These are phyloP conservation scores for Boletus rex-veris DNA, from an alignment of 768 basidiomycete species.

Conservation along the genomic window DNA sequence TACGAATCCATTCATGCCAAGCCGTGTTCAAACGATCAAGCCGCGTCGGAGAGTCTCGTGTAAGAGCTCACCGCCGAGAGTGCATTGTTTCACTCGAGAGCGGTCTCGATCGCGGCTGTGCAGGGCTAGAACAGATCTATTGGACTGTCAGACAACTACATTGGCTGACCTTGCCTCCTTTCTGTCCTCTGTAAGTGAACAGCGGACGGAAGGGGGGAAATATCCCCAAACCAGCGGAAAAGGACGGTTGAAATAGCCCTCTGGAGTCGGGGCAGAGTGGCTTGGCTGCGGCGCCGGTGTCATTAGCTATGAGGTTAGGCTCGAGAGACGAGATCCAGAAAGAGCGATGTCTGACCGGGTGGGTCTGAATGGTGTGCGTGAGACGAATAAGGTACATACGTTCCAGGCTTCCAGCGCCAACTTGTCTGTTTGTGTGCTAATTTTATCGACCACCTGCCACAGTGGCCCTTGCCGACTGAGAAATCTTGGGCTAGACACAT, in stretches of 20 bases:
- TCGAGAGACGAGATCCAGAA: neutral
- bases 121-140: neutral
- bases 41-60: too few species aligned
- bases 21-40: too few species aligned
- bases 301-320: neutral
- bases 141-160: neutral
- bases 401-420: neutral
- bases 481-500: neutral
- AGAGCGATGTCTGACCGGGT: neutral
- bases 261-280: neutral
- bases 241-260: neutral
- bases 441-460: neutral
- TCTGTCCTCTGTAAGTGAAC: slow-evolving; percentile 21
- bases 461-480: neutral
- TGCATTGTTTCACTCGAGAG: neutral
- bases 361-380: neutral
- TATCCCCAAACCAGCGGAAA: neutral
- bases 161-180: slow-evolving; percentile 10
- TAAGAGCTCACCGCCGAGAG: neutral
- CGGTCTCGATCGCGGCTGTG: neutral
- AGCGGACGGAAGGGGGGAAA: slow-evolving; percentile 23
- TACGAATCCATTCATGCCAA: too few species aligned
- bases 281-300: too few species aligned
- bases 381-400: neutral
- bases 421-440: neutral